Conservation (phyloP, 805 yeast species). For the Ogataea paradorogensis region DNA sequence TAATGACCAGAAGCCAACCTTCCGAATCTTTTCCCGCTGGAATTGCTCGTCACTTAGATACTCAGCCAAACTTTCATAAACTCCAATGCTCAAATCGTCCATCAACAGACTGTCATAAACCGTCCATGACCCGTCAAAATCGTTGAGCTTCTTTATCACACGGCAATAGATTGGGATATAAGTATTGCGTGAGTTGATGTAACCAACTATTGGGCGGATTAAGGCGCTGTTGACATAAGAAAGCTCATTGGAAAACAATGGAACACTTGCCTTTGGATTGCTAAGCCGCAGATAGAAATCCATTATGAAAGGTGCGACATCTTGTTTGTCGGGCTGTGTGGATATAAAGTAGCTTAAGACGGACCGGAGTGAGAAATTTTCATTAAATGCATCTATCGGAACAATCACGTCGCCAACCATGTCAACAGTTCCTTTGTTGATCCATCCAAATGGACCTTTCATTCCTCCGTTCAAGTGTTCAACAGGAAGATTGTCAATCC, state of each 20-base stretch:
- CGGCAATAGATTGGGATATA: slow-evolving; percentile 85
- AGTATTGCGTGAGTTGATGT: slow-evolving; percentile 86
- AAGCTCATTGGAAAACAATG: slow-evolving; percentile 80
- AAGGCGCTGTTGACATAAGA: slow-evolving; percentile 91
- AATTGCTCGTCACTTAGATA: slow-evolving; percentile 87
- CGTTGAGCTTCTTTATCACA: slow-evolving; percentile 71
- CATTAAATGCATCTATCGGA: slow-evolving; percentile 46
- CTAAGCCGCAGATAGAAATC: slow-evolving; percentile 77
- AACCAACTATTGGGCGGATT: slow-evolving; percentile 91
- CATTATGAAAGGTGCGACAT: slow-evolving; percentile 49
- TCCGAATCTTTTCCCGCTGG: slow-evolving; percentile 64
- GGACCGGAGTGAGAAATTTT: slow-evolving; percentile 43
- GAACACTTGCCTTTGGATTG: slow-evolving; percentile 86
- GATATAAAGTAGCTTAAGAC: slow-evolving; percentile 36
- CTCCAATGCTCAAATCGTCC: slow-evolving; percentile 88
- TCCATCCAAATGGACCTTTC: slow-evolving; percentile 98
- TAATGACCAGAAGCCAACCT: slow-evolving; percentile 90
- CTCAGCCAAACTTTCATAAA: slow-evolving; percentile 84
- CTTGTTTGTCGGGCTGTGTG: background rate
- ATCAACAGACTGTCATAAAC: slow-evolving; percentile 83
- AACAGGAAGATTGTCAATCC: slow-evolving; percentile 81
- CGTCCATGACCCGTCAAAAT: slow-evolving; percentile 97
- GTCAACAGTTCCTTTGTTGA: slow-evolving; percentile 86
- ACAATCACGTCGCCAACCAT: slow-evolving; percentile 88
- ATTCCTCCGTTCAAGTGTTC: slow-evolving; percentile 90